A percentile compares a stretch with the other conserved stretches of the same genome.
Conservation (phyloP, 306 rosid genomes). For the Astragalus membranaceus region DNA sequence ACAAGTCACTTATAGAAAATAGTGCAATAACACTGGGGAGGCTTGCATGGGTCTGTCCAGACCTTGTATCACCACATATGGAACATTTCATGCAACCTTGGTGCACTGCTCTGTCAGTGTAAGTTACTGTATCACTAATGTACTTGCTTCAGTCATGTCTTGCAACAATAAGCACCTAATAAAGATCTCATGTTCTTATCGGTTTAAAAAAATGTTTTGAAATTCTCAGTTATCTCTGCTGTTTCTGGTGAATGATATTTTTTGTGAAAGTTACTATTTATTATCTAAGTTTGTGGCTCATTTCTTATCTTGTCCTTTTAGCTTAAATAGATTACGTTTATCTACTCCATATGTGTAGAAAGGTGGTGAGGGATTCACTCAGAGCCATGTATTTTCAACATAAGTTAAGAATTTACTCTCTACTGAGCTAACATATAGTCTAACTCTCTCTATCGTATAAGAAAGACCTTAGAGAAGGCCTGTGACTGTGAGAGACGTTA, state of each 20-base stretch:
- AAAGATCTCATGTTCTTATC: neutral
- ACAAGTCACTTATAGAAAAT: constrained; percentile 85
- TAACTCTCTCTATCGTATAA: neutral
- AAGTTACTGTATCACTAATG: constrained; percentile 15
- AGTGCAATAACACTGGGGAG: constrained; percentile 99
- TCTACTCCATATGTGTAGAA: neutral
- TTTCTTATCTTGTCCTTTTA: constrained; percentile 1
- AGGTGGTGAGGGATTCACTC: neutral
- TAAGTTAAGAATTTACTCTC: neutral
- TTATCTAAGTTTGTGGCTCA: neutral
- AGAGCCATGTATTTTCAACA: neutral
- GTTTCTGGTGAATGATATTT: neutral
- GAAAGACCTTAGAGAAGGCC: neutral
- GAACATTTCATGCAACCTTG: constrained; percentile 96
- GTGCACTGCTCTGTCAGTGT: constrained; percentile 95
- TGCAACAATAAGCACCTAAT: neutral
- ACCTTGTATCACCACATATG: constrained; percentile 92
- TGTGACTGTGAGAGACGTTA: neutral
- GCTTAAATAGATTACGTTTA: neutral
- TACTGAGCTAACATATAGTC: neutral
- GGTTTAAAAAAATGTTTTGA: neutral
- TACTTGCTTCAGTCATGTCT: neutral
- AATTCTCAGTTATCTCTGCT: neutral
- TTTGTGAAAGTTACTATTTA: neutral
- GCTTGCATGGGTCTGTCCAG: constrained; percentile 98